phyloP scores from a whole-genome alignment of 495 filamentous ascomycete species.

The Hypoxylon rickii region DNA sequence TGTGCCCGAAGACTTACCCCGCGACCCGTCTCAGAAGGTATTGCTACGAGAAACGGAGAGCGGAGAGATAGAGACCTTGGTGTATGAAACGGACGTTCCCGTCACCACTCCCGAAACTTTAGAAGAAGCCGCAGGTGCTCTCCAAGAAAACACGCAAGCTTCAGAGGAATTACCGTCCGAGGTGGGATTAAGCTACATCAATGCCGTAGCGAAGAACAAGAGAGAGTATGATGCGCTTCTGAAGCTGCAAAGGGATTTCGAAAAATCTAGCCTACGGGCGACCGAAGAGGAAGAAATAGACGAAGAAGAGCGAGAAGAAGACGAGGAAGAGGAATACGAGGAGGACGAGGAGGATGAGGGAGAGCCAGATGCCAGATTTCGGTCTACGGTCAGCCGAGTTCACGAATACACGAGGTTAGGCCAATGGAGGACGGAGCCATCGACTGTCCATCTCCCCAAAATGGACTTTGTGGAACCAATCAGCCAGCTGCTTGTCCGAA shows the following conservation, averaged over 20 bases:
- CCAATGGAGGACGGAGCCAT: conserved; percentile 67
- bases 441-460: conserved; percentile 72
- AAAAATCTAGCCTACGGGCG: conserved; percentile 50
- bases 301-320: conserved; percentile 40
- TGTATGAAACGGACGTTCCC: conserved; percentile 42
- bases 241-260: conserved; percentile 57
- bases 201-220: conserved; percentile 51
- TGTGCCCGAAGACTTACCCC: conserved; percentile 25
- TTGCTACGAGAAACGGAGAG: conserved; percentile 61
- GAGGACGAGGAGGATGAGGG: conserved; percentile 44
- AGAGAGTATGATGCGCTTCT: conserved; percentile 56
- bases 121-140: conserved; percentile 6
- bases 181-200: conserved; percentile 41
- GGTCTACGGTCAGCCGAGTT: conserved; percentile 40
- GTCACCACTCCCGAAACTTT: conserved; percentile 13
- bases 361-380: conserved; percentile 40
- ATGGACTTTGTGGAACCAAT: conserved; percentile 69
- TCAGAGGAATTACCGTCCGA: conserved; percentile 30
- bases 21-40: conserved; percentile 25
- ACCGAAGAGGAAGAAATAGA: conserved; percentile 55
- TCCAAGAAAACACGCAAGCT: not conserved
- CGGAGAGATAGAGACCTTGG: conserved; percentile 65
- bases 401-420: conserved; percentile 71
- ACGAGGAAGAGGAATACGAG: conserved; percentile 24
- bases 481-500: conserved; percentile 63